Conservation (phyloP, 2,329 filamentous ascomycete genomes). For the Thelonectria blattea region DNA sequence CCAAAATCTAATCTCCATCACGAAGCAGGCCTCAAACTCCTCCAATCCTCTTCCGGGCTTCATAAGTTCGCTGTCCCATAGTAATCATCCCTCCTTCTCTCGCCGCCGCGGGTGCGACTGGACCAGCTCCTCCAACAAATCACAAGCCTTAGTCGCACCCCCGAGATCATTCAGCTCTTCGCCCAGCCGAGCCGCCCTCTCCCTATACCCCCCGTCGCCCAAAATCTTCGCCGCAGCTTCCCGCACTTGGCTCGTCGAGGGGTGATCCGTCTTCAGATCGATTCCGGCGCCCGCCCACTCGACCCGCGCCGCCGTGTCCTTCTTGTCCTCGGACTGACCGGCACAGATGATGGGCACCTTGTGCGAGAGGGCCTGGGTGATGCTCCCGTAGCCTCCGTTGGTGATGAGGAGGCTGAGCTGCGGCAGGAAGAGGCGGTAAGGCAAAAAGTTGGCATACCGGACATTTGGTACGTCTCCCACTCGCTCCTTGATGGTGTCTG, state of each 20-base stretch:
- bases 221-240: constrained; percentile 37
- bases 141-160: constrained; percentile 35
- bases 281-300: constrained; percentile 42
- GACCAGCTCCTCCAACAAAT: constrained; percentile 39
- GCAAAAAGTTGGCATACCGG: constrained; percentile 43
- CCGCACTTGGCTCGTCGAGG: constrained; percentile 35
- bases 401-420: constrained; percentile 44
- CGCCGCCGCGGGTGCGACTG: neutral
- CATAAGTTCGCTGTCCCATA: no score
- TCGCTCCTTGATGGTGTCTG: constrained; percentile 33
- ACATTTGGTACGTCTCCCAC: constrained; percentile 37
- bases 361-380: constrained; percentile 45
- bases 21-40: neutral
- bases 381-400: constrained; percentile 47
- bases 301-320: constrained; percentile 44
- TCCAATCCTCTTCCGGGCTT: neutral
- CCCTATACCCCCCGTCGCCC: constrained; percentile 28
- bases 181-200: constrained; percentile 33
- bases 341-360: constrained; percentile 45
- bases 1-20: constrained; percentile 7
- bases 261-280: constrained; percentile 45
- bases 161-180: constrained; percentile 39
- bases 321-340: constrained; percentile 46
- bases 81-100: neutral
- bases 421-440: constrained; percentile 45